Base-by-base conservation (phyloP, 345 rosid genomes). In the Eutrema yunnanense region DNA sequence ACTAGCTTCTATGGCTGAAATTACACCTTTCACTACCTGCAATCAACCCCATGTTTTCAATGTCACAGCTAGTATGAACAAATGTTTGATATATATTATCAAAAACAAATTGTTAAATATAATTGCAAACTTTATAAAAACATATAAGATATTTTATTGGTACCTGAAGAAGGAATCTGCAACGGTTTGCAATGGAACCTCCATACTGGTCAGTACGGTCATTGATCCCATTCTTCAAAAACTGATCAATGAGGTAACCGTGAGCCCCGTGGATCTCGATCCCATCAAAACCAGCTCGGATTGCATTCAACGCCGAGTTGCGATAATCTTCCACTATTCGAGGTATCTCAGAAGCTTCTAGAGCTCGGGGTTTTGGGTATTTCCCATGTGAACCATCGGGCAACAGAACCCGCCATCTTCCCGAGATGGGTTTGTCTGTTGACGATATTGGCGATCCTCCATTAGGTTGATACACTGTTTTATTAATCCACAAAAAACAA, bases 241-340 rank as follows among this genome's bases (percentile, higher is more conserved):
- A 93, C 72, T 90, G 94, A 76, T 93, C 97, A 53, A 90, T 84
- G 44, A 93, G 91, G 69, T 89, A 93, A 42, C 94, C 98, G 54
- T 93, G 96, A 0, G 94, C 97, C 36, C 92, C 92, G 40, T 89
- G 98, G 68, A 90, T 84, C 85, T 93, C 97, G 65, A 90, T 76
- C 29, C 96, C 97, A 73, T 90, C 94, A 51, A 93, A 93, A 38
- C 98, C 98, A 80, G 98, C 97, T 80, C 72, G 75, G 70, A 89
- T 86, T 47, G 97, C 92, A 49, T 89, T 90, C 37, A 83, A 0
- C 48, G 96, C 92, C 9, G 86, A 84, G 63, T 11, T 74, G 69
- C 91, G 78, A 66, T 89, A 93, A 34, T 83, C 72, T 65, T 87
- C 79, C 22, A 87, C 88, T 22, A 87, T 79, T 29, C 46, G 76